Evolutionary conservation across 768 basidiomycete species (phyloP).

Genomic region (Pluteus cervinus): DNA sequence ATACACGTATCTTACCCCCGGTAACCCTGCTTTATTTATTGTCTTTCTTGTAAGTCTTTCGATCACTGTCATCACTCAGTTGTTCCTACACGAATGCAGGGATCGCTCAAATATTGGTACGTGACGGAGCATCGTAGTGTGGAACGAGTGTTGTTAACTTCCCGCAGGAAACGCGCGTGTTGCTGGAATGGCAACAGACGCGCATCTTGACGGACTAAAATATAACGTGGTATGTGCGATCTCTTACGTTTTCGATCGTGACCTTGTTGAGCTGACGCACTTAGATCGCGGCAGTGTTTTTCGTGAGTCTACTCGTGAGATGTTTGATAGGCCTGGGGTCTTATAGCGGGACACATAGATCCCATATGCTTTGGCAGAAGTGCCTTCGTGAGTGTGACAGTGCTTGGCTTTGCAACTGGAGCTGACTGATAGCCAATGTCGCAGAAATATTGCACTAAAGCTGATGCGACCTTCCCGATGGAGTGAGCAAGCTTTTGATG

Average conservation of each 20-base stretch:
- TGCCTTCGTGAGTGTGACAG: slow-evolving; percentile 19
- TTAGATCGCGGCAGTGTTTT: slow-evolving; percentile 18
- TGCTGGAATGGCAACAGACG: slow-evolving; percentile 21
- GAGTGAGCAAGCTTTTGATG: slow-evolving; percentile 13
- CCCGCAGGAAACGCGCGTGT: slow-evolving; percentile 16
- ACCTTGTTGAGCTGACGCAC: slow-evolving; percentile 5
- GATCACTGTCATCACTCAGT: background rate
- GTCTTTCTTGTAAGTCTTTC: slow-evolving; percentile 37
- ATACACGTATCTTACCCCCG: slow-evolving; percentile 37
- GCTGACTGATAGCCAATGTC: background rate
- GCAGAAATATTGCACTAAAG: slow-evolving; percentile 20
- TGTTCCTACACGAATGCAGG: slow-evolving; percentile 8
- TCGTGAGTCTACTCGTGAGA: slow-evolving; percentile 9
- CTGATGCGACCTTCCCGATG: slow-evolving; percentile 19
- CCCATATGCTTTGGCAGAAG: slow-evolving; percentile 20
- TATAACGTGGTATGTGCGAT: slow-evolving; percentile 17
- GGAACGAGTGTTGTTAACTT: background rate
- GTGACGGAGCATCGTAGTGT: too few relatives aligned
- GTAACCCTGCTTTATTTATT: slow-evolving; percentile 38
- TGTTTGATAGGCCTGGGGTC: background rate
- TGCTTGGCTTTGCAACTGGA: background rate
- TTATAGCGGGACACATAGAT: slow-evolving; percentile 10
- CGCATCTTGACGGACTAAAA: slow-evolving; percentile 15
- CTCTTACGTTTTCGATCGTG: background rate
- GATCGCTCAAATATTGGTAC: slow-evolving; percentile 21